phyloP scores from a whole-genome alignment of 148 eudicot genomes.

The Agrostemma githago region DNA sequence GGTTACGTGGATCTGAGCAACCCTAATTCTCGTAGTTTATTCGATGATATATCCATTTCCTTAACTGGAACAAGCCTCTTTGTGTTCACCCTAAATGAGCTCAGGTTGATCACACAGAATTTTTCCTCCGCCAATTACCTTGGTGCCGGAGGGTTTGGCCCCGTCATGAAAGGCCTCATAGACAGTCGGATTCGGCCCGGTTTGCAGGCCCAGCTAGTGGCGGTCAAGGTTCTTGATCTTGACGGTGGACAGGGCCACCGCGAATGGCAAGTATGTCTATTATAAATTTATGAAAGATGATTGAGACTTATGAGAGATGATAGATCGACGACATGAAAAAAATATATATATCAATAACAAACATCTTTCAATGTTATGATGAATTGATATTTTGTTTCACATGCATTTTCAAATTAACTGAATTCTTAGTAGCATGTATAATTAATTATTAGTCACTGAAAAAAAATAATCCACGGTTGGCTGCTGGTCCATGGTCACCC shows the following conservation, averaged over 20 bases:
- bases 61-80: conserved; percentile 60
- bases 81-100: conserved; percentile 59
- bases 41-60: conserved; percentile 62
- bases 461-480: too few species aligned
- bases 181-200: conserved; percentile 78
- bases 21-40: conserved; percentile 39
- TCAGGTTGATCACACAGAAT: conserved; percentile 64
- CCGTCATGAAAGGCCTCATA: conserved; percentile 86
- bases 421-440: too few species aligned
- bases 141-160: conserved; percentile 96
- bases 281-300: too few species aligned
- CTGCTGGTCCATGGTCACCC: too few species aligned
- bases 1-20: conserved; percentile 48
- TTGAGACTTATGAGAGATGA: too few species aligned
- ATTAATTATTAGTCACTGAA: too few species aligned
- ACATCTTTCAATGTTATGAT: too few species aligned
- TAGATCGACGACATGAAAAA: too few species aligned
- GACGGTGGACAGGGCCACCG: conserved; percentile 83
- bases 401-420: too few species aligned
- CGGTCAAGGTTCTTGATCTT: conserved; percentile 80
- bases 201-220: conserved; percentile 79
- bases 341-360: too few species aligned
- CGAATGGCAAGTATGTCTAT: conserved; percentile 71
- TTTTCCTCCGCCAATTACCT: conserved; percentile 67
- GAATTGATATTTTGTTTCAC: too few species aligned